These are phyloP conservation scores for Populus hybrid DNA, from an alignment of 441 rosid species.

Conservation along the genomic window DNA sequence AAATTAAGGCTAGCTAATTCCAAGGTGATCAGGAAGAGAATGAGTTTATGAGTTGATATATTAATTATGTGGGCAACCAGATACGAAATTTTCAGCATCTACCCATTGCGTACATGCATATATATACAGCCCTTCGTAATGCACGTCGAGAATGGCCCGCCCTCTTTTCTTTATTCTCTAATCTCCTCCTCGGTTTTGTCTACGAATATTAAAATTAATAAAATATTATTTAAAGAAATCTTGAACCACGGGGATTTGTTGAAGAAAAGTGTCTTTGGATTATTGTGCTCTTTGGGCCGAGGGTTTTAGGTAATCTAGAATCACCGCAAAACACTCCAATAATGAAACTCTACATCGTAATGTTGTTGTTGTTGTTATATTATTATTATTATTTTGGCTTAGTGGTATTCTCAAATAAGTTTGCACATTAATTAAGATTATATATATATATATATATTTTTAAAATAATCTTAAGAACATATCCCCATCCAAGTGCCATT, in stretches of 20 bases:
- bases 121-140: too few species aligned
- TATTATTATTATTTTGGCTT: neutral
- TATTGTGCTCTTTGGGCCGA: neutral
- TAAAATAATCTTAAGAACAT: neutral
- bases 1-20: neutral
- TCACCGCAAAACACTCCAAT: neutral
- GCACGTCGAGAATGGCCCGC: neutral
- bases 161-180: neutral
- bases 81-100: slow-evolving; percentile 15
- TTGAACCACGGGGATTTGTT: neutral
- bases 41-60: neutral
- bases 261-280: neutral
- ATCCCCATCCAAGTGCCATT: neutral
- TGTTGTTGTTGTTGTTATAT: neutral
- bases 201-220: neutral
- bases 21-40: slow-evolving; percentile 11
- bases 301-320: neutral
- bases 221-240: neutral
- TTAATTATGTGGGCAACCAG: slow-evolving; percentile 16
- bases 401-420: neutral
- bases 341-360: neutral
- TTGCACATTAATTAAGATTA: neutral
- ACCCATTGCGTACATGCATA: neutral
- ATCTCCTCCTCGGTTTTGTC: neutral
- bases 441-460: too few species aligned